A percentile compares a stretch with the other conserved stretches of the same genome.
Conservation (phyloP, 2,329 filamentous ascomycete species). For the Trichoderma koningiopsis region DNA sequence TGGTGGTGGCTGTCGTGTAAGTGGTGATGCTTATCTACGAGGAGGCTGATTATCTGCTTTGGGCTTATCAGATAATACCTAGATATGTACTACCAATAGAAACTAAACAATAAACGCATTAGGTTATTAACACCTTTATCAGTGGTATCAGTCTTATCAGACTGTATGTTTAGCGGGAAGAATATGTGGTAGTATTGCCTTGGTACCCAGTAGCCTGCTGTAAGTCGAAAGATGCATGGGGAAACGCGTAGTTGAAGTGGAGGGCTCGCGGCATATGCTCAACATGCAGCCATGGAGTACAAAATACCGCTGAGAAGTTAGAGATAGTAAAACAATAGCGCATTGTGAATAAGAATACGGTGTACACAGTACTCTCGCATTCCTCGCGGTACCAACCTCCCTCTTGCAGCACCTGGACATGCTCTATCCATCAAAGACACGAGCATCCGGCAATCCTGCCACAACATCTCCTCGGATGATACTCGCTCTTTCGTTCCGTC, state of each 20-base stretch:
- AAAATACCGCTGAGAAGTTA: not conserved
- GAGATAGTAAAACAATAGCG: not conserved
- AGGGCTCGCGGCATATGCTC: not conserved
- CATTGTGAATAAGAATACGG: constrained; percentile 6
- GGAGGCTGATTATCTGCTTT: not conserved
- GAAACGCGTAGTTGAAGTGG: not conserved
- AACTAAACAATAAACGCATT: not conserved
- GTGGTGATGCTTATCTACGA: not conserved
- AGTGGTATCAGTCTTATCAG: constrained; percentile 10
- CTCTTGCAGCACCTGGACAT: not conserved
- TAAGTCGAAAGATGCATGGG: not conserved
- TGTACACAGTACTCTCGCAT: not conserved
- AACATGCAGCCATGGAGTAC: not conserved
- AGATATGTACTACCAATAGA: not conserved
- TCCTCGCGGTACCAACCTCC: not conserved
- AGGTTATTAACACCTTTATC: not conserved
- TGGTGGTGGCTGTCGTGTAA: not conserved
- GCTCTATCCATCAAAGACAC: not conserved
- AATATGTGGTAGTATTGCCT: not conserved
- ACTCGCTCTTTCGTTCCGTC: not conserved
- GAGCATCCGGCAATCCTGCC: constrained; percentile 10
- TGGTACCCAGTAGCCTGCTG: not conserved
- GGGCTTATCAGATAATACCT: not conserved
- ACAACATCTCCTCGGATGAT: not conserved
- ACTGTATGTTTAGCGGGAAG: not conserved